Evolutionary conservation across 2,329 filamentous ascomycete species (phyloP).

Genomic region (Penicillium sp.): DNA sequence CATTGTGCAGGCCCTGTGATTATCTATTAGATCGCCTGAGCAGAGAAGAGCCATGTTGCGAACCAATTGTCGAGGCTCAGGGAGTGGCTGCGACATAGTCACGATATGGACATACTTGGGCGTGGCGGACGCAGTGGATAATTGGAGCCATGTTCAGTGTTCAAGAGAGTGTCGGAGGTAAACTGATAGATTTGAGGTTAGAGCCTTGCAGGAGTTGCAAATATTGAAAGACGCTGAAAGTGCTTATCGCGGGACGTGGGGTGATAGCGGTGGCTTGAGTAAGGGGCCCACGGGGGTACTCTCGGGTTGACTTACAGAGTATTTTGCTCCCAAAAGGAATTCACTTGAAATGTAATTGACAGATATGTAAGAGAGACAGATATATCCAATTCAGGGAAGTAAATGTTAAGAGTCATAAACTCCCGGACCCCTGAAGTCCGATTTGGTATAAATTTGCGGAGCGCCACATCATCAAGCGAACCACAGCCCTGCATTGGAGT

Average conservation of each 20-base stretch:
- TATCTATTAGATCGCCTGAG: conserved; percentile 7
- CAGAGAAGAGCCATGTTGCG: neutral
- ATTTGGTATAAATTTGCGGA: conserved; percentile 5
- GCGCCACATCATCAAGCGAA: conserved; percentile 10
- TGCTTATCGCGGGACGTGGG: conserved; percentile 20
- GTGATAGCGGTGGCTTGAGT: neutral
- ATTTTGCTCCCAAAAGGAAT: neutral
- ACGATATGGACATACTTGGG: conserved; percentile 31
- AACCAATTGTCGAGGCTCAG: neutral
- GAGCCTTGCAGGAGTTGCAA: neutral
- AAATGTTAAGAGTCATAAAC: conserved; percentile 10
- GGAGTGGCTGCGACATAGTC: neutral
- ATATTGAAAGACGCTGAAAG: conserved; percentile 2
- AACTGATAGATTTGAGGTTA: neutral
- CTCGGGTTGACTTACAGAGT: neutral
- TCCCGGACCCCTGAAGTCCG: conserved; percentile 16
- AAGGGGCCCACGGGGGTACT: neutral
- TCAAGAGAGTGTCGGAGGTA: neutral
- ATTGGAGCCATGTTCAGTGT: conserved; percentile 32
- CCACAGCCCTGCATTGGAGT: conserved; percentile 10
- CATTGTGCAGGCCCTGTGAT: conserved; percentile 70
- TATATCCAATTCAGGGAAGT: neutral
- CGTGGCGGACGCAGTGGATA: conserved; percentile 41
- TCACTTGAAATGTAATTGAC: neutral
- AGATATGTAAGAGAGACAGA: neutral